Percentiles rank a stretch among this genome's conserved stretches.
These are phyloP conservation scores for Penicillium chermesinum DNA, from an alignment of 495 filamentous ascomycete species.

Conservation along the genomic window DNA sequence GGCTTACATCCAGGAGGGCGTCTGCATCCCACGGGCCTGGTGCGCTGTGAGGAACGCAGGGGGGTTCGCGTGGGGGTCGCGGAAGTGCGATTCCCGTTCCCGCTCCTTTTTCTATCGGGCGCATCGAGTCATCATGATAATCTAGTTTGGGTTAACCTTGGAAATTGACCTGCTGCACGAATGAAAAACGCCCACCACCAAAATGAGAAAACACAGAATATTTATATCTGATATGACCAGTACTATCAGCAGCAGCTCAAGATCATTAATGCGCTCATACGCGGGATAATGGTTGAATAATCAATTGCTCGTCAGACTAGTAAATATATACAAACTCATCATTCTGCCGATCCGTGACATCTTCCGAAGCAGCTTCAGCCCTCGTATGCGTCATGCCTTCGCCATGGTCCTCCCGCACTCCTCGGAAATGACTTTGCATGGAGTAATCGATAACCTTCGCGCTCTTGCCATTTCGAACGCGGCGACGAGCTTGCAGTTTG, in stretches of 20 bases:
- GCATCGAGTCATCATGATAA: too few species aligned
- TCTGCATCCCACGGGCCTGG: not conserved
- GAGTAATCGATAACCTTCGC: constrained; percentile 51
- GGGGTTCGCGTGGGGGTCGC: not conserved
- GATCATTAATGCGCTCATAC: too few species aligned
- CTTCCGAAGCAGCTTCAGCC: constrained; percentile 44
- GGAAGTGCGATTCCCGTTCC: not conserved
- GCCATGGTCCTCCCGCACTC: constrained; percentile 16
- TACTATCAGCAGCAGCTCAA: too few species aligned
- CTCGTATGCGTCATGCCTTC: constrained; percentile 24
- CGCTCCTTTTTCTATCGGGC: too few species aligned
- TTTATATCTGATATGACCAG: too few species aligned
- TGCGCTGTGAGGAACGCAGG: not conserved
- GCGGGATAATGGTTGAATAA: too few species aligned
- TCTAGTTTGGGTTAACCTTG: too few species aligned
- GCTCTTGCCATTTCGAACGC: constrained; percentile 54
- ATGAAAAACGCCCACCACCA: too few species aligned
- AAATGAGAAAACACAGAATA: too few species aligned
- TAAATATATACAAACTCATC: constrained; percentile 67
- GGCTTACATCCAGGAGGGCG: not conserved
- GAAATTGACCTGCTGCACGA: too few species aligned
- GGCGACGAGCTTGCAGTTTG: constrained; percentile 43
- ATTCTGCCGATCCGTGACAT: constrained; percentile 59
- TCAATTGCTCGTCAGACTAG: constrained; percentile 27
- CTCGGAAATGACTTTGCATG: constrained; percentile 42